Evolutionary conservation across 352 stramenopile genomes (phyloP), one percentile per base, ranked within the genome.

Genomic region (Pythium rishiriense): DNA sequence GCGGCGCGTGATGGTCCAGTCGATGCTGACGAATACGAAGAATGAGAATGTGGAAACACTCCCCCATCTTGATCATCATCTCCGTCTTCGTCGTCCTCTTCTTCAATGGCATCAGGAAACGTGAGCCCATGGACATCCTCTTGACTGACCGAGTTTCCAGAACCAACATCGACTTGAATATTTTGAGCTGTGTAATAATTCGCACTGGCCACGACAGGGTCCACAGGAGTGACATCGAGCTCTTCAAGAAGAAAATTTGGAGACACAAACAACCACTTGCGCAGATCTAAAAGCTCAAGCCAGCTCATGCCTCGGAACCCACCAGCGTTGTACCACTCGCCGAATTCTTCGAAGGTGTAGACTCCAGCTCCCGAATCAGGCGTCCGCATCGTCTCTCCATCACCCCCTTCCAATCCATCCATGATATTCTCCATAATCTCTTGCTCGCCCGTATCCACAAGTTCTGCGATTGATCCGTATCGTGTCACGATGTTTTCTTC

Each of bases 121-220:
- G 53, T 48, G 19, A 68, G 14, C 11, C 28, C 51, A 12, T 51
- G 53, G 3, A 24, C 50, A 10, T 60, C 39, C 22, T 39, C 26
- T 7, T 62, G 45, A 47, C 64, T 62, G 29, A 69, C 53, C 39
- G 85, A 76, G n/a, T 76, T 70, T 12, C 43, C 56, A 0, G 62
- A 69, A 28, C 91, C 82, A 45, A 90, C 76, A 48, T 90, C 84
- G 9, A 92, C 86, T 58, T 85, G 83, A 61, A 92, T 91, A 50
- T 93, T 91, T 63, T 93, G 90, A 2, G 84, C 83, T 8, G 83
- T 93, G 66, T 90, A 95, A 58, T 95, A 95, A 58, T 90, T 89
- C 33, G 79, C 85, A 46, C 83, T 91, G 29, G 84, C 84, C 11
- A 92, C 75, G 3, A 90, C 71, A 1, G 78, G 75, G 37, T 95